A percentile compares a stretch with the other conserved stretches of the same genome.
phyloP scores from a whole-genome alignment of 75 land plant species.

The Chamaecyparis obtusa region DNA sequence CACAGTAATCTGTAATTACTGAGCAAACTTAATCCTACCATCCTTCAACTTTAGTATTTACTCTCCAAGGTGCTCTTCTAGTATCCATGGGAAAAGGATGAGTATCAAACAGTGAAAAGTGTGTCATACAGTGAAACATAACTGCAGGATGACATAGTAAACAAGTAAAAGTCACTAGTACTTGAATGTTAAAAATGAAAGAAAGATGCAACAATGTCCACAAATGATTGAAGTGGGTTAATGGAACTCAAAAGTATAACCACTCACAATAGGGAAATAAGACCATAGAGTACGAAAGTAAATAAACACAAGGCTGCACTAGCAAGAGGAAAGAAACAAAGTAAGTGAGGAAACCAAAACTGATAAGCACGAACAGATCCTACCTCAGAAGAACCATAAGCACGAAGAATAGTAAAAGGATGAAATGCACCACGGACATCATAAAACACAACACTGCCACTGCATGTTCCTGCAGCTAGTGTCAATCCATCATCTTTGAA shows the following conservation, averaged over 20 bases:
- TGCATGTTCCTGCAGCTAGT: constrained; percentile 46
- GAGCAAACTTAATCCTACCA: background rate
- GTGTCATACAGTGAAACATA: background rate
- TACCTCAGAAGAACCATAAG: constrained; percentile 42
- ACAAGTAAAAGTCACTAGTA: background rate
- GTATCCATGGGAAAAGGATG: background rate
- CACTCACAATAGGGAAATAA: background rate
- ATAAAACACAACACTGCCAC: constrained; percentile 51
- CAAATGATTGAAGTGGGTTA: background rate
- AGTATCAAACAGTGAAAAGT: background rate
- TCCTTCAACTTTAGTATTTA: background rate
- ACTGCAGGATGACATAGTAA: background rate
- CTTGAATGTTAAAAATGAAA: background rate
- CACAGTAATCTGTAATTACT: too few relatives aligned
- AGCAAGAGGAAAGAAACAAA: background rate
- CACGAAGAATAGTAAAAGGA: constrained; percentile 42
- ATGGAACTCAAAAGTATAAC: background rate
- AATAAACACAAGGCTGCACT: background rate
- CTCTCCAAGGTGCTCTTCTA: background rate
- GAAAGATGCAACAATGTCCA: background rate
- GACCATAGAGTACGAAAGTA: background rate
- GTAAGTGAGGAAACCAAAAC: background rate
- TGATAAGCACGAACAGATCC: too few relatives aligned
- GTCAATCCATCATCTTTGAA: constrained; percentile 46
- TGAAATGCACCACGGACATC: constrained; percentile 43